Evolutionary conservation across 495 filamentous ascomycete genomes (phyloP).

Genomic region (Penicillium paxilli): DNA sequence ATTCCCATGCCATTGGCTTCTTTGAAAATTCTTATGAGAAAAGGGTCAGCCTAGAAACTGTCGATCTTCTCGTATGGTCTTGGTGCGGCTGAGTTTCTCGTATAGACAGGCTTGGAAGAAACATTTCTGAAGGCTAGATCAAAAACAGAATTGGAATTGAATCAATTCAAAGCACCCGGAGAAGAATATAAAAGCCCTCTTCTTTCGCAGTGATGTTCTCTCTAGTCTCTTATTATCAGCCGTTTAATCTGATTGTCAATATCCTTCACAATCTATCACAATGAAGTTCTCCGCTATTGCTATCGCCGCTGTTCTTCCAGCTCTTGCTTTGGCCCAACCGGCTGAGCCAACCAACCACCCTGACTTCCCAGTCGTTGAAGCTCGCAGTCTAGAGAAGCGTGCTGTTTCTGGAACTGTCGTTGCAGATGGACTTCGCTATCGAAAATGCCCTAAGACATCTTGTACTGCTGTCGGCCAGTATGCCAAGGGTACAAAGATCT

Average conservation of each 20-base stretch:
- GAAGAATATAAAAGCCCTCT: neutral
- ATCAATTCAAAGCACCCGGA: too few relatives aligned
- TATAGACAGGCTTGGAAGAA: too few relatives aligned
- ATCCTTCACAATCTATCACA: neutral
- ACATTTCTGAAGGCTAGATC: too few relatives aligned
- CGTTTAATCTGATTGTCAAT: neutral
- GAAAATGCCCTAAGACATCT: neutral
- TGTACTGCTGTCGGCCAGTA: conserved; percentile 3
- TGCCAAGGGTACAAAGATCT: neutral
- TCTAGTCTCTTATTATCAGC: neutral
- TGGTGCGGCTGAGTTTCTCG: too few relatives aligned
- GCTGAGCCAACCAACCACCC: neutral
- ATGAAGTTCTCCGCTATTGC: conserved; percentile 2
- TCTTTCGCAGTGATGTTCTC: too few relatives aligned
- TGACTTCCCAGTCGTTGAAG: neutral
- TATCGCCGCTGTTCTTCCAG: neutral
- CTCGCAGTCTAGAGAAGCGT: neutral
- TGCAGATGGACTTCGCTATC: neutral
- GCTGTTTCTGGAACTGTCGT: neutral
- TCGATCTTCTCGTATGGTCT: too few relatives aligned
- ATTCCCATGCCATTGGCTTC: too few relatives aligned
- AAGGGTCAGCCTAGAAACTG: too few relatives aligned
- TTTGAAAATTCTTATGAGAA: too few relatives aligned
- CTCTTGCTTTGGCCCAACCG: neutral
- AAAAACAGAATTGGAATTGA: too few relatives aligned